A percentile compares a stretch with the other conserved stretches of the same genome.
Evolutionary conservation across 2,329 filamentous ascomycete species (phyloP).

Genomic region (Pseudocercospora vitis): DNA sequence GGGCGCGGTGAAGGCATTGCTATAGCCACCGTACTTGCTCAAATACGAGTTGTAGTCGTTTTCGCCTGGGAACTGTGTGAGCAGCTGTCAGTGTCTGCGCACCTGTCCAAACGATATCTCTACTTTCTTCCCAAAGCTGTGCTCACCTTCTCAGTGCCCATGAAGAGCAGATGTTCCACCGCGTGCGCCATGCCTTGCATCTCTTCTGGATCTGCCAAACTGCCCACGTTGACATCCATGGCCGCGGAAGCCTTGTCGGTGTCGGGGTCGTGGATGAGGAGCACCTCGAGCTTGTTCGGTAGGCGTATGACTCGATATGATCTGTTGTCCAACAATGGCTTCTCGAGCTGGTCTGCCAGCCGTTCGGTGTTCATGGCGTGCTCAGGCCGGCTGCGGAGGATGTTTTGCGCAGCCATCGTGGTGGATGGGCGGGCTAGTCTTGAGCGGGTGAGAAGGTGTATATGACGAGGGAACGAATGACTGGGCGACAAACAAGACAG

Average conservation of each 20-base stretch:
- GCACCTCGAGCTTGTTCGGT: slow-evolving; percentile 81
- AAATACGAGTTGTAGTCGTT: slow-evolving; percentile 96
- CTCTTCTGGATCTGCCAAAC: slow-evolving; percentile 85
- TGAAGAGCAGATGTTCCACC: slow-evolving; percentile 94
- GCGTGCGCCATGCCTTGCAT: slow-evolving; percentile 96
- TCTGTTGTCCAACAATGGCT: slow-evolving; percentile 80
- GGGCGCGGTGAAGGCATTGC: slow-evolving; percentile 90
- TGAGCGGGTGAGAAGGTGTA: neutral
- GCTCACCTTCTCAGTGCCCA: slow-evolving; percentile 88
- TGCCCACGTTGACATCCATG: slow-evolving; percentile 93
- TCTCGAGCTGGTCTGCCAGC: slow-evolving; percentile 70
- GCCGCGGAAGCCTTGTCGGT: slow-evolving; percentile 97
- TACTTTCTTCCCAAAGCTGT: slow-evolving; percentile 7
- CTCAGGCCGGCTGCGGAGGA: slow-evolving; percentile 25
- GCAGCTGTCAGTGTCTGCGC: slow-evolving; percentile 20
- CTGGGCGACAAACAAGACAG: neutral
- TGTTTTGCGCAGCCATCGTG: slow-evolving; percentile 15
- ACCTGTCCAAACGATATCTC: neutral
- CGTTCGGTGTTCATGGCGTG: slow-evolving; percentile 35
- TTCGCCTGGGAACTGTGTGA: slow-evolving; percentile 74
- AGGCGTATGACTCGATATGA: slow-evolving; percentile 84
- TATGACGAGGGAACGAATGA: neutral
- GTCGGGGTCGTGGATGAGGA: slow-evolving; percentile 89
- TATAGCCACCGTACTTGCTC: slow-evolving; percentile 82
- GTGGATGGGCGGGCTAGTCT: slow-evolving; percentile 9